phyloP scores from a whole-genome alignment of 805 yeast genomes.

The Ogataea paraovalis region DNA sequence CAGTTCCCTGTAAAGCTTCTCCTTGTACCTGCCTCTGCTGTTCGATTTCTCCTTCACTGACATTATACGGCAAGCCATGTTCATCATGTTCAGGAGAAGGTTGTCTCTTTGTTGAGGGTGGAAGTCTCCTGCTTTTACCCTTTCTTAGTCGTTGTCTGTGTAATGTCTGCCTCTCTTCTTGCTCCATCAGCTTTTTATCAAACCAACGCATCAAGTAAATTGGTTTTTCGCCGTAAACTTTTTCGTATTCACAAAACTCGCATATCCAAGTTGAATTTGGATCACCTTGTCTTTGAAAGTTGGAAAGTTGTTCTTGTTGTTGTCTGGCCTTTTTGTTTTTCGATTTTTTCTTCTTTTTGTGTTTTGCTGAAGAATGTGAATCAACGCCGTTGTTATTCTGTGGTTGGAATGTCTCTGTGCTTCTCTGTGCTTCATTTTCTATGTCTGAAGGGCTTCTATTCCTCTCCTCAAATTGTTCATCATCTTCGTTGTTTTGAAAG shows the following conservation, averaged over 20 bases:
- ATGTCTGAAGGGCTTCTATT: background rate
- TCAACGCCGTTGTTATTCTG: background rate
- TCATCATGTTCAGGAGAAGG: background rate
- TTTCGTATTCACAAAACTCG: slow-evolving; percentile 47
- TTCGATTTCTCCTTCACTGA: background rate
- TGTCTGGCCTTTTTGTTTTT: slow-evolving; percentile 5
- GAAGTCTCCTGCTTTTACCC: slow-evolving; percentile 5
- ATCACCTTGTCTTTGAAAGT: slow-evolving; percentile 8
- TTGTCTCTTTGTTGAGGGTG: slow-evolving; percentile 1
- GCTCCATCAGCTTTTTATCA: slow-evolving; percentile 31
- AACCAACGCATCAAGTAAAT: slow-evolving; percentile 42
- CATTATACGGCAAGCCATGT: background rate
- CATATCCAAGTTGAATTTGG: slow-evolving; percentile 31
- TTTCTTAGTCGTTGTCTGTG: slow-evolving; percentile 18
- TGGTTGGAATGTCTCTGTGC: background rate
- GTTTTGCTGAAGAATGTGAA: background rate
- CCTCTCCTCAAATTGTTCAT: background rate
- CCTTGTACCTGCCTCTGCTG: background rate
- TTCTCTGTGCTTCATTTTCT: background rate
- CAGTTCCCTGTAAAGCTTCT: background rate
- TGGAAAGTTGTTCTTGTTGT: background rate
- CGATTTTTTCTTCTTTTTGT: slow-evolving; percentile 17
- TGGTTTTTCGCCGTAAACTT: slow-evolving; percentile 44
- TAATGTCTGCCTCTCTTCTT: slow-evolving; percentile 28
- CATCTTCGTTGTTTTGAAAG: background rate